A percentile compares a stretch with the other conserved stretches of the same genome.
These are phyloP conservation scores for Cyclanthera cordifolia DNA, from an alignment of 306 rosid genomes.

Conservation along the genomic window DNA sequence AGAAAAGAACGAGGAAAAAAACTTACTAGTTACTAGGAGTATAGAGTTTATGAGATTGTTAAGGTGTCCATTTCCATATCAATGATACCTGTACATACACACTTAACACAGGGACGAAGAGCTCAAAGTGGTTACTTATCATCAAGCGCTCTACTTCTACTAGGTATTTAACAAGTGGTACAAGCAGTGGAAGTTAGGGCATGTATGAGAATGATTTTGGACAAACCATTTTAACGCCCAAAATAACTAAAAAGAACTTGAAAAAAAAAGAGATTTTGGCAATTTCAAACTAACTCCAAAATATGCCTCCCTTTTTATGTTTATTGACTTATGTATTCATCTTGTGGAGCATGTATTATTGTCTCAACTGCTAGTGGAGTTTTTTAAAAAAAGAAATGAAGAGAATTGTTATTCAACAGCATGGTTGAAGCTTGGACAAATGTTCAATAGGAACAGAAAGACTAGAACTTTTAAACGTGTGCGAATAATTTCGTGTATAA, in stretches of 20 bases:
- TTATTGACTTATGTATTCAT: background rate
- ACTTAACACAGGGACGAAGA: background rate
- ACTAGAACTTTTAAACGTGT: no score
- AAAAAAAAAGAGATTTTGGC: no score
- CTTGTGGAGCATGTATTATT: background rate
- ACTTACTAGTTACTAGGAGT: background rate
- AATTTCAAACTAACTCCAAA: background rate
- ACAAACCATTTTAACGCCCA: background rate
- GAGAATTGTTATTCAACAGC: no score
- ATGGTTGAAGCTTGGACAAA: no score
- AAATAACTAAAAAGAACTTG: background rate
- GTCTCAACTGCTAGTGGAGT: background rate
- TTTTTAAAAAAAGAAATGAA: no score
- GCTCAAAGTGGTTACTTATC: background rate
- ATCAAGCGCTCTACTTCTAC: background rate
- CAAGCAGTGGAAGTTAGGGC: slow-evolving; percentile 4
- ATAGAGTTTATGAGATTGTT: background rate
- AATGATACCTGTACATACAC: background rate
- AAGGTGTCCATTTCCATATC: background rate
- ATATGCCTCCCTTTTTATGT: background rate
- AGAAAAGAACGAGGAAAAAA: background rate
- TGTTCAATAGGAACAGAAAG: no score
- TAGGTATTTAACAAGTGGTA: background rate
- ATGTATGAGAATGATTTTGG: background rate
- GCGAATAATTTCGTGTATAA: no score